These are phyloP conservation scores for Didymosphaeria variabile DNA, from an alignment of 2,329 filamentous ascomycete species.

Conservation along the genomic window DNA sequence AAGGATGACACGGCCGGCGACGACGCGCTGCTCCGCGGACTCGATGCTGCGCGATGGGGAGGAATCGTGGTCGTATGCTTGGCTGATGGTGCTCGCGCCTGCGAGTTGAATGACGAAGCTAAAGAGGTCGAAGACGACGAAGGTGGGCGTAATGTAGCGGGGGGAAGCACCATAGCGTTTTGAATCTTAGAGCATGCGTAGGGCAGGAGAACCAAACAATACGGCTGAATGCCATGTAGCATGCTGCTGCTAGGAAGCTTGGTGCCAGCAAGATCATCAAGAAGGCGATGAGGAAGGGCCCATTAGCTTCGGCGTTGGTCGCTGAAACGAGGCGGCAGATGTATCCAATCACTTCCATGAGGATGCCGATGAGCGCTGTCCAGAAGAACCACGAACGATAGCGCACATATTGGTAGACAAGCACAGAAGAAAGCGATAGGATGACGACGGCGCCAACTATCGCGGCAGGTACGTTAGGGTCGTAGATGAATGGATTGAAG, in stretches of 20 bases:
- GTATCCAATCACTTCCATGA: slow-evolving; percentile 63
- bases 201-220: slow-evolving; percentile 54
- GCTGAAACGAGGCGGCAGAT: slow-evolving; percentile 58
- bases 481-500: slow-evolving; percentile 58
- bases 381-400: slow-evolving; percentile 50
- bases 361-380: slow-evolving; percentile 42
- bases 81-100: slow-evolving; percentile 55
- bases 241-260: slow-evolving; percentile 59
- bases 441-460: slow-evolving; percentile 55
- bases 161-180: slow-evolving; percentile 55
- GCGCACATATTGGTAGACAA: slow-evolving; percentile 46
- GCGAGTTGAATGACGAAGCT: slow-evolving; percentile 58
- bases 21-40: slow-evolving; percentile 37
- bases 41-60: slow-evolving; percentile 54
- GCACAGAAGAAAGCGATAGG: slow-evolving; percentile 40
- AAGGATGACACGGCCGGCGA: slow-evolving; percentile 48
- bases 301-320: slow-evolving; percentile 39
- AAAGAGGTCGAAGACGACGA: slow-evolving; percentile 59
- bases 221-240: slow-evolving; percentile 61
- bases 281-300: slow-evolving; percentile 53
- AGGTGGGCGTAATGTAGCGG: slow-evolving; percentile 57
- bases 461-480: slow-evolving; percentile 57
- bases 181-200: slow-evolving; percentile 51
- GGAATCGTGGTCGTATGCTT: slow-evolving; percentile 38
- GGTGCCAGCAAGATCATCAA: slow-evolving; percentile 60